A percentile compares a stretch with the other conserved stretches of the same genome.
These are phyloP conservation scores for Lactarius sanguifluus DNA, from an alignment of 768 basidiomycete genomes.

Conservation along the genomic window DNA sequence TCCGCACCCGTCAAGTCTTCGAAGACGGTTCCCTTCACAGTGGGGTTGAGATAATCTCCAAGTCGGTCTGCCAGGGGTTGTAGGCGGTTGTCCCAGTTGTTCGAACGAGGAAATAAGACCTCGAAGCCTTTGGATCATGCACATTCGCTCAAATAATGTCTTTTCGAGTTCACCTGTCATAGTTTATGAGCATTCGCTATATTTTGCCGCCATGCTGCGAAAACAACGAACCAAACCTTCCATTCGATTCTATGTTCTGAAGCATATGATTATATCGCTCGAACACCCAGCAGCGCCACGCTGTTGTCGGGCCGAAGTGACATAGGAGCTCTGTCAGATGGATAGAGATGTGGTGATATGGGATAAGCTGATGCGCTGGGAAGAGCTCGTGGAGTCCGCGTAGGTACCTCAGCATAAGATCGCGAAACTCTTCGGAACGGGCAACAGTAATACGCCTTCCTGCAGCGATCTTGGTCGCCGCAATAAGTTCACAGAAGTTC, in stretches of 20 bases:
- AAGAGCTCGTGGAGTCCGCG: conserved; percentile 35
- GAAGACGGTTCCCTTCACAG: too few relatives aligned
- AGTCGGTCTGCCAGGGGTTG: not conserved
- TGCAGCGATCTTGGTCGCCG: not conserved
- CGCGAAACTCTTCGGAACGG: not conserved
- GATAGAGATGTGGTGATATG: conserved; percentile 42
- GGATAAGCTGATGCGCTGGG: conserved; percentile 3
- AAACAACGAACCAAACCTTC: conserved; percentile 35
- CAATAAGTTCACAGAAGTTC: not conserved
- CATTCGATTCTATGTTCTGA: conserved; percentile 36
- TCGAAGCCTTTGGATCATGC: conserved; percentile 31
- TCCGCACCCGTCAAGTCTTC: too few relatives aligned
- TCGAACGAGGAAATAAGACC: not conserved
- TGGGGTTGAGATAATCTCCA: too few relatives aligned
- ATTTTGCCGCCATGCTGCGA: not conserved
- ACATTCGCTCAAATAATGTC: conserved; percentile 34
- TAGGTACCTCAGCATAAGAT: conserved; percentile 39
- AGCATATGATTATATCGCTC: conserved; percentile 39
- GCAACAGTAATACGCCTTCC: not conserved
- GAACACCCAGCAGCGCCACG: conserved; percentile 41
- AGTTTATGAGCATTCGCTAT: not conserved
- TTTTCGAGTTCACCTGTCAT: conserved; percentile 35
- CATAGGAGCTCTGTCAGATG: conserved; percentile 38
- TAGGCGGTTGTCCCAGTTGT: not conserved
- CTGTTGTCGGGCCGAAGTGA: conserved; percentile 39